phyloP scores from a whole-genome alignment of 768 basidiomycete species.

The Boletus pseudopeckii region DNA sequence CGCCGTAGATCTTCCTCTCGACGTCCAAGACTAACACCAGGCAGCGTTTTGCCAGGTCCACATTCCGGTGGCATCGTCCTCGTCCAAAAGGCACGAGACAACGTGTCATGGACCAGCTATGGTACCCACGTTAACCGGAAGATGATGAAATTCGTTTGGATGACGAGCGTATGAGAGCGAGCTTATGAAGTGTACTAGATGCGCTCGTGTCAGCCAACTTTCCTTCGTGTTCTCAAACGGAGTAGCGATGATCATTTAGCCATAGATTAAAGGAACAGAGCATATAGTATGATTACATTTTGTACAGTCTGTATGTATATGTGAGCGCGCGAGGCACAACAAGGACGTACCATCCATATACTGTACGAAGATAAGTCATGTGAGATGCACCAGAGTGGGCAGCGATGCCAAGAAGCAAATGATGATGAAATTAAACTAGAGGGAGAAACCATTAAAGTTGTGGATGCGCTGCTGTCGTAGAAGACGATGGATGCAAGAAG shows the following conservation, averaged over 20 bases:
- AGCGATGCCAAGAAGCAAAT: neutral
- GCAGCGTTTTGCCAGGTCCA: neutral
- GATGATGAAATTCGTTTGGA: no score
- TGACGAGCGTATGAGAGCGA: no score
- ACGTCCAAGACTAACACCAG: neutral
- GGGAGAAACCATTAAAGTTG: neutral
- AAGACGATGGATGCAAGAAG: neutral
- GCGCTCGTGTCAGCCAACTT: neutral
- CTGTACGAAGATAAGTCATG: neutral
- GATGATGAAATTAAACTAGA: neutral
- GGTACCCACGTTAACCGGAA: no score
- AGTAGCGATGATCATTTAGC: neutral
- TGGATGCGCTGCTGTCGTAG: neutral
- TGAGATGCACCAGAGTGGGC: neutral
- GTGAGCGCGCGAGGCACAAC: neutral
- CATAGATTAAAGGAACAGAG: neutral
- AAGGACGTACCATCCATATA: neutral
- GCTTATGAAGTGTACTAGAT: neutral
- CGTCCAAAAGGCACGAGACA: neutral
- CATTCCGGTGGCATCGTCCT: neutral
- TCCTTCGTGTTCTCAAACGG: neutral
- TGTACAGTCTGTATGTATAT: neutral
- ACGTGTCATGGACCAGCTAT: no score
- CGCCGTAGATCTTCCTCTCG: neutral
- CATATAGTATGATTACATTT: slow-evolving; percentile 1